These are phyloP conservation scores for Podospora australis DNA, from an alignment of 495 filamentous ascomycete genomes.

Conservation along the genomic window DNA sequence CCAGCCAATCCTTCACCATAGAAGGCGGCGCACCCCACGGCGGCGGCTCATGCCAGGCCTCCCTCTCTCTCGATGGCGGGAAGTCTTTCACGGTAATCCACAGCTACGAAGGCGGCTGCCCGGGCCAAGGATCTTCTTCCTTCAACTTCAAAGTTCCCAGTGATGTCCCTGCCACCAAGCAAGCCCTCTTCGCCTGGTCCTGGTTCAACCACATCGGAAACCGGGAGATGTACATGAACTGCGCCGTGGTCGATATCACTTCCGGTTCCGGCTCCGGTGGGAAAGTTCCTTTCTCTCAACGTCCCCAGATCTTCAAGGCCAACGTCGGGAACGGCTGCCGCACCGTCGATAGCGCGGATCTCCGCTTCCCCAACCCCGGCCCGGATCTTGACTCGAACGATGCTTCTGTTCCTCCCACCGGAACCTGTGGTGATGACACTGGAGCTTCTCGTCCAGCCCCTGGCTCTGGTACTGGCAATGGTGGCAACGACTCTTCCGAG, in stretches of 20 bases:
- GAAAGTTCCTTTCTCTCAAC: slow-evolving; percentile 3
- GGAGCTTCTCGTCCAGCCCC: too few species aligned
- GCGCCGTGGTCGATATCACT: slow-evolving; percentile 53
- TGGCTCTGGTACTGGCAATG: too few species aligned
- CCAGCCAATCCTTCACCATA: slow-evolving; percentile 49
- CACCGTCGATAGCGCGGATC: slow-evolving; percentile 40
- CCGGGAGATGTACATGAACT: slow-evolving; percentile 92
- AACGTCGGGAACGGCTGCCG: slow-evolving; percentile 39
- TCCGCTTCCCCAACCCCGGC: slow-evolving; percentile 60
- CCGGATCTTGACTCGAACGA: slow-evolving; percentile 40
- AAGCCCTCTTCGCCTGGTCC: slow-evolving; percentile 67
- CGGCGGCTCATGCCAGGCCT: slow-evolving; percentile 60
- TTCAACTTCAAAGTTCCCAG: slow-evolving; percentile 47
- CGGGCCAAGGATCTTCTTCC: slow-evolving; percentile 25
- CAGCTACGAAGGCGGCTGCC: slow-evolving; percentile 34
- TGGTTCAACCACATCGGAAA: slow-evolving; percentile 87
- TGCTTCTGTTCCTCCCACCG: too few species aligned
- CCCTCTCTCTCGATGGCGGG: slow-evolving; percentile 55
- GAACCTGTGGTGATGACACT: too few species aligned
- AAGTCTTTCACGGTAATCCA: slow-evolving; percentile 42
- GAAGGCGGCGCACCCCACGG: slow-evolving; percentile 50
- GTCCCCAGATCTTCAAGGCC: slow-evolving; percentile 43
- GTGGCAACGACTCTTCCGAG: too few species aligned
- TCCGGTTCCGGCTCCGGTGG: slow-evolving; percentile 10
- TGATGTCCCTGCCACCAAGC: slow-evolving; percentile 48